These are phyloP conservation scores for Rubia yunnanensis DNA, from an alignment of 257 asterid species.

Conservation along the genomic window DNA sequence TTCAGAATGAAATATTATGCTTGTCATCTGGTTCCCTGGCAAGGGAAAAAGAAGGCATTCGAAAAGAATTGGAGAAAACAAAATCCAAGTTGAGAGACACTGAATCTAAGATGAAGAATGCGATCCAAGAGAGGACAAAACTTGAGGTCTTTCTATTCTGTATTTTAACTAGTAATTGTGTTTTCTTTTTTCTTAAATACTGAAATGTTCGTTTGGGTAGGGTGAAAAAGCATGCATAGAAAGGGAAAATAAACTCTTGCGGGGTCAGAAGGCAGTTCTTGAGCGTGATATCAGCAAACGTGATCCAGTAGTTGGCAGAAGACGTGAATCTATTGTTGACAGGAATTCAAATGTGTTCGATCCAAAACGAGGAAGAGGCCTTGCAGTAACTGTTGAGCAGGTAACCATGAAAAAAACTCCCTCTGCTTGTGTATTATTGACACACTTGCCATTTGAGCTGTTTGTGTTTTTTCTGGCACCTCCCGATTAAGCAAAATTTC, in stretches of 20 bases:
- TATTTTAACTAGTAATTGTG: slow-evolving; percentile 11
- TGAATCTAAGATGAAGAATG: slow-evolving; percentile 76
- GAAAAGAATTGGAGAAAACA: slow-evolving; percentile 91
- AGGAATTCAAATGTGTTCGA: slow-evolving; percentile 59
- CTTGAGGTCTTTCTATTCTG: slow-evolving; percentile 57
- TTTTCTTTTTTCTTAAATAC: not conserved
- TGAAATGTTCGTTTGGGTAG: slow-evolving; percentile 29
- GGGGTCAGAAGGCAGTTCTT: slow-evolving; percentile 63
- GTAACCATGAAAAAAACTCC: slow-evolving; percentile 6
- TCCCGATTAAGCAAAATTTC: too few species aligned
- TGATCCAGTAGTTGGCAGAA: slow-evolving; percentile 55
- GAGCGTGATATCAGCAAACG: slow-evolving; percentile 87
- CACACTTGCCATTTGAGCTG: too few species aligned
- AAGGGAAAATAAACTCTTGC: slow-evolving; percentile 68
- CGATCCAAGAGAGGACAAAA: slow-evolving; percentile 85
- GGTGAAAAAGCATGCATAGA: slow-evolving; percentile 85
- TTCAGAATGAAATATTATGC: slow-evolving; percentile 50
- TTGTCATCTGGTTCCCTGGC: slow-evolving; percentile 68
- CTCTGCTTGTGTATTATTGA: not conserved
- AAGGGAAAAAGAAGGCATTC: slow-evolving; percentile 72
- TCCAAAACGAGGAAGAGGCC: slow-evolving; percentile 42
- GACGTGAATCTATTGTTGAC: slow-evolving; percentile 50
- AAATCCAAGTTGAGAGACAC: slow-evolving; percentile 71
- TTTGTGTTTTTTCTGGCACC: not conserved
- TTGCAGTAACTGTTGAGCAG: slow-evolving; percentile 37